Base-by-base conservation (phyloP, 2,329 filamentous ascomycete species). In the Aquanectria penicillioides region DNA sequence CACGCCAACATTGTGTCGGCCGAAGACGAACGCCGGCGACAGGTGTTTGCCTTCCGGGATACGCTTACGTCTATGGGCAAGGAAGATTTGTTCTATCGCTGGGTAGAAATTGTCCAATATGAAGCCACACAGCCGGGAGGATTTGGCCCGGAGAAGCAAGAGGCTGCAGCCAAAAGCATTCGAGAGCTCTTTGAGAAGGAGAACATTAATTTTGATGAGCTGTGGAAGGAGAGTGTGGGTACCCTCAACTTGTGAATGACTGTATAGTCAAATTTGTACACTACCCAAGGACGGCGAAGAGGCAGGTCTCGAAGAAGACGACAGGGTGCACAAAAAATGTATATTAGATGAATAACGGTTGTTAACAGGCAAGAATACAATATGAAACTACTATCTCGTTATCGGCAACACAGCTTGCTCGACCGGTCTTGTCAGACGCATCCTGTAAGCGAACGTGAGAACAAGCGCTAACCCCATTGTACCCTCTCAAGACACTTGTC, bases 81-180 rank as follows among this genome's bases (percentile, higher is more conserved):
- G 77, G 94, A 97, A 74, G 88, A 90, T 63, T 75, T 97, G 50
- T 97, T 97, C 78, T 97, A 91, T 78, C 87, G 90, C 53, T 97
- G 93, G 93, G 91, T 97, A 44, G 94, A 97, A 79, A 85, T 96
- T 71, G 88, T 97, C 46, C 93, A 97, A 77, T 96, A 88, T 70
- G 93, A 97, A 77, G 89, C 91, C 36, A 89, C 88, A 29, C 85
- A 86, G 65, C 91, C 93, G 0, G 92, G 89, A 15, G 92, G 91
- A 0, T 96, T 97, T 71, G 91, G 89, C 2, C 79, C 83, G 0
- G 90, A 93, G 71, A 84, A 87, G 69, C 93, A 97, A 76, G 81
- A 86, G 54, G 84, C 81, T 37, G 89, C 91, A 1, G 92, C 92
- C 57, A 79, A 86, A 63, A 89, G 93, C 76, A 91, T 94, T 46